Evolutionary conservation across 2,329 filamentous ascomycete species (phyloP).

Genomic region (Sclerotinia sclerotiorum): DNA sequence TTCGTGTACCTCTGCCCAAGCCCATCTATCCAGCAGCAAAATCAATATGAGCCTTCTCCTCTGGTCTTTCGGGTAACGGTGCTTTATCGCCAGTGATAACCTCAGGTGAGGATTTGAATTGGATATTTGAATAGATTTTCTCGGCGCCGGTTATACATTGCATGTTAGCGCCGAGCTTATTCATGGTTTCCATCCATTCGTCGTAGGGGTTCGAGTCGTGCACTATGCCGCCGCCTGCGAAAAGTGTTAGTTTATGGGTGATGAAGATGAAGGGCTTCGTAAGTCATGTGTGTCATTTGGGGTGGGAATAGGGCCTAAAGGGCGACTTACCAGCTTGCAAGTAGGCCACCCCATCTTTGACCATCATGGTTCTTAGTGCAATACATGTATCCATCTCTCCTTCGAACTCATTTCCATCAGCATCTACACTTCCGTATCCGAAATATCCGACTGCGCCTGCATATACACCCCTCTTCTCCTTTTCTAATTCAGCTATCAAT

Average conservation of each 20-base stretch:
- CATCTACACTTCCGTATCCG: conserved; percentile 74
- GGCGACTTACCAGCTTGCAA: conserved; percentile 66
- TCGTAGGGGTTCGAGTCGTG: conserved; percentile 90
- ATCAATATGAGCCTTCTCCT: conserved; percentile 32
- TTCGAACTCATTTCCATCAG: conserved; percentile 61
- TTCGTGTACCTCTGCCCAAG: too few species aligned
- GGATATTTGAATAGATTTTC: conserved; percentile 45
- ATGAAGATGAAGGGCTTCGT: background rate
- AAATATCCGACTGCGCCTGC: conserved; percentile 97
- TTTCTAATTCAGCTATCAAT: conserved; percentile 89
- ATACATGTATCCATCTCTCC: conserved; percentile 90
- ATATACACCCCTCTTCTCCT: conserved; percentile 92
- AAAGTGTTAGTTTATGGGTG: background rate
- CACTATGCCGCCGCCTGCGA: conserved; percentile 77
- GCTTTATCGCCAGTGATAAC: background rate
- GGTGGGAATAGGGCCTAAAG: background rate
- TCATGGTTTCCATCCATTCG: conserved; percentile 95
- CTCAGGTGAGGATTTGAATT: conserved; percentile 22
- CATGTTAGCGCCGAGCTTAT: conserved; percentile 91
- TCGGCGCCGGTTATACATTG: conserved; percentile 84
- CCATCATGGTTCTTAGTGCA: conserved; percentile 78
- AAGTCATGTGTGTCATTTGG: background rate
- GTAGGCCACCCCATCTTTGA: conserved; percentile 89
- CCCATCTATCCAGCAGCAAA: conserved; percentile 29
- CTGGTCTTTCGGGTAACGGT: conserved; percentile 4